phyloP scores from a whole-genome alignment of 192 early-diverging fungal genomes.

The Backusella liffmaniae region DNA sequence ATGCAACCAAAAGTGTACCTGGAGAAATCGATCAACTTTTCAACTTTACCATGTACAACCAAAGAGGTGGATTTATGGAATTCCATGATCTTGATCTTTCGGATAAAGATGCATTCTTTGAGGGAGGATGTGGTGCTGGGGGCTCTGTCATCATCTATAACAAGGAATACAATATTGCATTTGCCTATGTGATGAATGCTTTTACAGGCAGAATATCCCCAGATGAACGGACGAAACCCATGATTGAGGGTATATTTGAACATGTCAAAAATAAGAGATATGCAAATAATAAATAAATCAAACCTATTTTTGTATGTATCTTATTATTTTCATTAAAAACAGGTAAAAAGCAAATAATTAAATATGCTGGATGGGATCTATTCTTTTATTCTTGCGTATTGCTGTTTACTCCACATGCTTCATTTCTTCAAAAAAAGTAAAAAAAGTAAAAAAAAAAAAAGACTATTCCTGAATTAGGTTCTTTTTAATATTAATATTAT shows the following conservation, averaged over 20 bases:
- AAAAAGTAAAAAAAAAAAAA: background rate
- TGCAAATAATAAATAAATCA: background rate
- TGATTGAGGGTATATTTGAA: background rate
- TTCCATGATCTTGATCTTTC: slow-evolving; percentile 2
- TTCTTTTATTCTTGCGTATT: background rate
- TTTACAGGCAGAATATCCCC: background rate
- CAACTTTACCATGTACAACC: slow-evolving; percentile 21
- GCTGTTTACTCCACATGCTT: background rate
- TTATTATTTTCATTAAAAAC: background rate
- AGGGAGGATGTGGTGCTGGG: slow-evolving; percentile 46
- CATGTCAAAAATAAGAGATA: background rate
- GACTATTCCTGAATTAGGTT: background rate
- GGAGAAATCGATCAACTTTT: slow-evolving; percentile 26
- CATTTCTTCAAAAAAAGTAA: background rate
- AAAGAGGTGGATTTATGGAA: slow-evolving; percentile 44
- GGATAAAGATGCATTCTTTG: slow-evolving; percentile 41
- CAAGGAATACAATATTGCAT: slow-evolving; percentile 50
- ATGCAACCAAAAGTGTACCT: slow-evolving; percentile 19
- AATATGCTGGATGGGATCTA: background rate
- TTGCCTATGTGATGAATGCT: slow-evolving; percentile 59
- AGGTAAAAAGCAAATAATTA: background rate
- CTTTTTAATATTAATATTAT: background rate
- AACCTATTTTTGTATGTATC: background rate
- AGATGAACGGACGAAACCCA: background rate
- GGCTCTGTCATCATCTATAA: slow-evolving; percentile 61